A percentile compares a stretch with the other conserved stretches of the same genome.
These are phyloP conservation scores for Tuber melanosporum DNA, from an alignment of 495 filamentous ascomycete genomes.

Conservation along the genomic window DNA sequence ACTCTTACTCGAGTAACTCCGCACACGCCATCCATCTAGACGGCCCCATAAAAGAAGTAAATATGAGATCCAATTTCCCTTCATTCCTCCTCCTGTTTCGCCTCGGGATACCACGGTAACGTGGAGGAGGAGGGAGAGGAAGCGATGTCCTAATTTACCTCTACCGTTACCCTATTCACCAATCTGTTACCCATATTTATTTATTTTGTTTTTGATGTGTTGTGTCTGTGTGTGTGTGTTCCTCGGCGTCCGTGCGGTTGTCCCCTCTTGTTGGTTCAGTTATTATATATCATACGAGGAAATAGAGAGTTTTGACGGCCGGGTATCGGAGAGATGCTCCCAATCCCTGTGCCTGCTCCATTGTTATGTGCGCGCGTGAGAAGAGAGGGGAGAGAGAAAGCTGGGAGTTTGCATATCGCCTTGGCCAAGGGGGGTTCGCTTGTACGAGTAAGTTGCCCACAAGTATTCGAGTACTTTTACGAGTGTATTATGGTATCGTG, in stretches of 20 bases:
- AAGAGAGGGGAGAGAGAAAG: background rate
- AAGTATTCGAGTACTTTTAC: no score
- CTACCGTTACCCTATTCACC: background rate
- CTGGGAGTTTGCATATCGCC: background rate
- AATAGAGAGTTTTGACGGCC: background rate
- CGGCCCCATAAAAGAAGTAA: background rate
- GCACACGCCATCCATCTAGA: background rate
- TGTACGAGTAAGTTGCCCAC: background rate
- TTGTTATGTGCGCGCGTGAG: background rate
- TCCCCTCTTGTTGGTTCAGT: background rate
- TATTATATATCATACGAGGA: background rate
- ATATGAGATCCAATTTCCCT: background rate
- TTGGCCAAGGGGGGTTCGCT: background rate
- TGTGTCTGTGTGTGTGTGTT: background rate
- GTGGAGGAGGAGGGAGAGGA: background rate
- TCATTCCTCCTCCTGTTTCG: slow-evolving; percentile 2
- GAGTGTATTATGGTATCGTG: background rate
- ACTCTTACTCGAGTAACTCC: background rate
- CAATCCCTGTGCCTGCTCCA: background rate
- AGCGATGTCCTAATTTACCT: background rate
- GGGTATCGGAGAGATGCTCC: background rate
- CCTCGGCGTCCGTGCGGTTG: background rate
- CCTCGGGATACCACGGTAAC: background rate
- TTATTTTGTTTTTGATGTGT: background rate
- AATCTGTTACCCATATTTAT: background rate